Evolutionary conservation across 2,329 filamentous ascomycete genomes (phyloP).

Genomic region (Davidsoniella neocaledoniae): DNA sequence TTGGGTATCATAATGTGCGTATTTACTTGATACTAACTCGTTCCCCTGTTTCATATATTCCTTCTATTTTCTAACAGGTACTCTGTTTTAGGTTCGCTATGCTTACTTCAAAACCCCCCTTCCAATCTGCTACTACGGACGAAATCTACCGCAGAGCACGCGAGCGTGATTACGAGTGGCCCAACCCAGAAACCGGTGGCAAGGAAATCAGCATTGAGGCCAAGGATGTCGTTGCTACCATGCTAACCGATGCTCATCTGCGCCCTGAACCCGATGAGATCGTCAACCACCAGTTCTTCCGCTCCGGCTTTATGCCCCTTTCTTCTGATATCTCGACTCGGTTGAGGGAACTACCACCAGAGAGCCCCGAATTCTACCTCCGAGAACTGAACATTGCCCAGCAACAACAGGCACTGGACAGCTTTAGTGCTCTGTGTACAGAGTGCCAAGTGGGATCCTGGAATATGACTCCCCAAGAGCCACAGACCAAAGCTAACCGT

Average conservation of each 20-base stretch:
- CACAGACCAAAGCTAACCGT: constrained; percentile 30
- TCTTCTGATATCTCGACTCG: constrained; percentile 40
- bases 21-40: neutral
- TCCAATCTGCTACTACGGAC: constrained; percentile 79
- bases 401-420: constrained; percentile 30
- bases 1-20: constrained; percentile 86
- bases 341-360: constrained; percentile 38
- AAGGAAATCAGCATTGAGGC: constrained; percentile 55
- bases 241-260: constrained; percentile 59
- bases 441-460: constrained; percentile 36
- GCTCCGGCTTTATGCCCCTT: constrained; percentile 54
- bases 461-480: constrained; percentile 2
- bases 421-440: constrained; percentile 39
- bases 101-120: constrained; percentile 89
- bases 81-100: constrained; percentile 58
- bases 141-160: constrained; percentile 62
- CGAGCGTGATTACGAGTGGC: constrained; percentile 67
- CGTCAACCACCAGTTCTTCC: constrained; percentile 66
- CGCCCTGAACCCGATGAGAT: constrained; percentile 63
- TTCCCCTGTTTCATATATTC: neutral
- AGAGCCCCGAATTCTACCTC: constrained; percentile 40
- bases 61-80: constrained; percentile 6
- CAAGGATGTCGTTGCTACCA: constrained; percentile 59
- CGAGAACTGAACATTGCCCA: constrained; percentile 28
- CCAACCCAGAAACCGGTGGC: constrained; percentile 44